A percentile compares a stretch with the other conserved stretches of the same genome.
Evolutionary conservation across 306 rosid genomes (phyloP).

Genomic region (Pyrus betulifolia): DNA sequence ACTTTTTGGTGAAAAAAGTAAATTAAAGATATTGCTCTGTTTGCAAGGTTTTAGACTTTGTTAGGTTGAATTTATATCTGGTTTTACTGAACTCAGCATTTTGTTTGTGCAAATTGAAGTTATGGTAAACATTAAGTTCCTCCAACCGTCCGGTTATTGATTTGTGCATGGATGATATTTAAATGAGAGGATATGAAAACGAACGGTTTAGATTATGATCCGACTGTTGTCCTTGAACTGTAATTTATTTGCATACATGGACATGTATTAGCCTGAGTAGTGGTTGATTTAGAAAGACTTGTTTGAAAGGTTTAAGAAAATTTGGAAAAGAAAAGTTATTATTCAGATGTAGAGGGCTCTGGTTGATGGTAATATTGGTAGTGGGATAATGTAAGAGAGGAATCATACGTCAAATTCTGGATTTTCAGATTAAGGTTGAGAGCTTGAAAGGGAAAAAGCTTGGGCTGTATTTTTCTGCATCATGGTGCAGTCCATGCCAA

Average conservation of each 20-base stretch:
- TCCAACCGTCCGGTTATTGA: too few species aligned
- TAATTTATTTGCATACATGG: neutral
- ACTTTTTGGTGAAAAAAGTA: too few species aligned
- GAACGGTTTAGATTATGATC: neutral
- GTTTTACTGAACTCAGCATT: neutral
- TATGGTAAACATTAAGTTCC: too few species aligned
- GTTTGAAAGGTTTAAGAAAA: neutral
- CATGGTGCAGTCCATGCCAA: conserved; percentile 63
- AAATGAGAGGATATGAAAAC: neutral
- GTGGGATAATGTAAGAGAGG: neutral
- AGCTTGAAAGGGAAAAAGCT: conserved; percentile 60
- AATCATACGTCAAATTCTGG: conserved; percentile 8
- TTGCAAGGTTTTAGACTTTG: neutral
- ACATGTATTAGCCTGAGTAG: neutral
- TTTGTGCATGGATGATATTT: neutral
- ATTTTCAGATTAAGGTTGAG: conserved; percentile 52
- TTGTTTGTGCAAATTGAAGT: neutral
- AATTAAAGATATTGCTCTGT: neutral
- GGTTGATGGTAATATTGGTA: neutral
- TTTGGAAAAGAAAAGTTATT: neutral
- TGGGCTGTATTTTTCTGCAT: conserved; percentile 64
- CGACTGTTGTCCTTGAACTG: neutral
- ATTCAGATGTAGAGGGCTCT: neutral
- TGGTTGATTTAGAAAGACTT: neutral
- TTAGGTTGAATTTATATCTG: neutral